Percentiles rank a stretch among this genome's conserved stretches.
Conservation (phyloP, 306 rosid genomes). For the Arachis stenosperma region DNA sequence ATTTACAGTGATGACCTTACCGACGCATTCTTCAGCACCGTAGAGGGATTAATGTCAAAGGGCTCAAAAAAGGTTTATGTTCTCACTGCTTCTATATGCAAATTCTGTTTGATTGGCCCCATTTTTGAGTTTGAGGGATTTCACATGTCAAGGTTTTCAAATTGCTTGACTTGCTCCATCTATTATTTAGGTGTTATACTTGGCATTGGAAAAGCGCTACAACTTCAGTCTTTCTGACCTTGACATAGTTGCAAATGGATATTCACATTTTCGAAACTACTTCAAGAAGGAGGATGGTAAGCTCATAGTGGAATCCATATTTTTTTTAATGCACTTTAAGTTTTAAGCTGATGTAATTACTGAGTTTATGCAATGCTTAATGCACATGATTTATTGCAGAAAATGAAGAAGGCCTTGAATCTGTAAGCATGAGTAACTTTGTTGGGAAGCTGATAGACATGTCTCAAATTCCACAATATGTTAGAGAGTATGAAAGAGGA, state of each 20-base stretch:
- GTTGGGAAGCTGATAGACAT: constrained; percentile 66
- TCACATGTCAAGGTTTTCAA: not conserved
- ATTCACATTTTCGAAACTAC: constrained; percentile 71
- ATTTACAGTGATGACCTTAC: constrained; percentile 86
- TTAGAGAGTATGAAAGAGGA: constrained; percentile 73
- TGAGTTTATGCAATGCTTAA: constrained; percentile 29
- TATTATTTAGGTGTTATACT: constrained; percentile 65
- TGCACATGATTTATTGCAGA: constrained; percentile 53
- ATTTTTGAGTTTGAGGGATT: no score
- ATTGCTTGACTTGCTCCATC: constrained; percentile 19
- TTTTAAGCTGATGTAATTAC: not conserved
- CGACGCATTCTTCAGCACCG: constrained; percentile 70
- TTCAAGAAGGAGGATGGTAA: constrained; percentile 59
- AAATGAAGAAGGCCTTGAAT: constrained; percentile 38
- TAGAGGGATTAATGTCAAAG: constrained; percentile 68
- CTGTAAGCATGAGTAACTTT: constrained; percentile 45
- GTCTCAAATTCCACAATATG: constrained; percentile 66
- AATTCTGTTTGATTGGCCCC: not conserved
- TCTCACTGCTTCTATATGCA: not conserved
- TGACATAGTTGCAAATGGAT: constrained; percentile 84
- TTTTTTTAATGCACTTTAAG: not conserved
- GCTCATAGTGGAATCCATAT: constrained; percentile 16
- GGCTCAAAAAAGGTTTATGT: constrained; percentile 70
- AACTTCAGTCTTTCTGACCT: constrained; percentile 83
- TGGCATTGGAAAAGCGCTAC: constrained; percentile 86